Evolutionary conservation across 2,329 filamentous ascomycete species (phyloP).

Genomic region (Graphiopsis chlorocephala): DNA sequence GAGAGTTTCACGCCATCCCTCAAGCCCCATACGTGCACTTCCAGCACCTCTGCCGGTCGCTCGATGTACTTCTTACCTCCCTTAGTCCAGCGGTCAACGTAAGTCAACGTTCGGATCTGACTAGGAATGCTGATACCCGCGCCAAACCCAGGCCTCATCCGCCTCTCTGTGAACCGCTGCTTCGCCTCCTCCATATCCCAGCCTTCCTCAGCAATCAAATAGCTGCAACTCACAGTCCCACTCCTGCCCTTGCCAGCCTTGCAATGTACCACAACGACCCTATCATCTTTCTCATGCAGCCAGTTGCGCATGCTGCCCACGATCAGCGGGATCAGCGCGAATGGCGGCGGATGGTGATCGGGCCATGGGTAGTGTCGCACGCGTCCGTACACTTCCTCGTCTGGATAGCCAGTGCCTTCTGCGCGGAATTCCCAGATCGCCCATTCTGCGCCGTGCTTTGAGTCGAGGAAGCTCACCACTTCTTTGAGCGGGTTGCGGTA

Average conservation of each 20-base stretch:
- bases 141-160: conserved; percentile 88
- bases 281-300: conserved; percentile 58
- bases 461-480: conserved; percentile 83
- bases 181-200: conserved; percentile 65
- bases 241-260: conserved; percentile 95
- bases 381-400: conserved; percentile 79
- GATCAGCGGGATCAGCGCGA: conserved; percentile 81
- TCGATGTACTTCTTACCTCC: conserved; percentile 78
- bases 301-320: conserved; percentile 92
- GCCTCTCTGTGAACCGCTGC: conserved; percentile 69
- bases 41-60: conserved; percentile 75
- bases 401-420: conserved; percentile 93
- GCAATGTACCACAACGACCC: conserved; percentile 90
- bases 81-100: conserved; percentile 83
- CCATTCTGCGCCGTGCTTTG: conserved; percentile 80
- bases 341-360: conserved; percentile 95
- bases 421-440: conserved; percentile 97
- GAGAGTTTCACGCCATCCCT: conserved; percentile 83
- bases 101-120: conserved; percentile 81
- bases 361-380: conserved; percentile 94
- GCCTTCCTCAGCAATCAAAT: conserved; percentile 82
- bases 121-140: conserved; percentile 89
- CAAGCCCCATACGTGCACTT: conserved; percentile 87
- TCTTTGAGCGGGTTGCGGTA: conserved; percentile 91
- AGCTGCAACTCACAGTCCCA: conserved; percentile 82